Conservation (phyloP, 2,329 filamentous ascomycete genomes). For the Rhynchosporium secalis region DNA sequence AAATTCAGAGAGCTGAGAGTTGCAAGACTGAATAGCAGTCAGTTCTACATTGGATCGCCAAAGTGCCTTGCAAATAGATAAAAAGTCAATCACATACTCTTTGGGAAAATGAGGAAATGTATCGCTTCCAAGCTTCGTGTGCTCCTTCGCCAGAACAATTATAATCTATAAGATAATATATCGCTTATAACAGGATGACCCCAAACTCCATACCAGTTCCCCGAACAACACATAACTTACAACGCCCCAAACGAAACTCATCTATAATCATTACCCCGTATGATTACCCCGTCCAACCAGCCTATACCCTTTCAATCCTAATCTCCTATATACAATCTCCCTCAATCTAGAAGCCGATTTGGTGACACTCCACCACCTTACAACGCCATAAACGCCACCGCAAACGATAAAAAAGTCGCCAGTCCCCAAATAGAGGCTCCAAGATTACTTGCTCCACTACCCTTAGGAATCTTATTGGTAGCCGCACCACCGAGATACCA, state of each 20-base stretch:
- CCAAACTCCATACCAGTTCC: neutral
- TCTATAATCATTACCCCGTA: slow-evolving; percentile 1
- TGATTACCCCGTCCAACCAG: slow-evolving; percentile 1
- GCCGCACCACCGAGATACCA: slow-evolving; percentile 65
- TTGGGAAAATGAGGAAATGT: neutral
- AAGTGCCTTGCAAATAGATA: no score
- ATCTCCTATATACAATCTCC: neutral
- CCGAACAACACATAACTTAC: neutral
- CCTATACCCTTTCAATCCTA: neutral
- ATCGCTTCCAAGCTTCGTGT: neutral
- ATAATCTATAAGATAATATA: slow-evolving; percentile 3
- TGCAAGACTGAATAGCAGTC: no score
- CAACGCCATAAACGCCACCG: slow-evolving; percentile 10
- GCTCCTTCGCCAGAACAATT: neutral
- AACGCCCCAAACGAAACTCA: slow-evolving; percentile 3
- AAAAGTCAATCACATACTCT: no score
- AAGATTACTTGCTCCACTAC: neutral
- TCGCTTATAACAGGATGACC: slow-evolving; percentile 2
- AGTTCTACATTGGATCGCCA: no score
- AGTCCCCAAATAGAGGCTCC: neutral
- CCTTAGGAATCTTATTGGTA: slow-evolving; percentile 41
- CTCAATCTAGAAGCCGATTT: neutral
- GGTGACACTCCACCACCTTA: slow-evolving; percentile 1
- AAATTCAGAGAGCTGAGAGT: no score
- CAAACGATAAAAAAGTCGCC: slow-evolving; percentile 12